phyloP scores from a whole-genome alignment of 768 basidiomycete species.

The Tricholomella constricta region DNA sequence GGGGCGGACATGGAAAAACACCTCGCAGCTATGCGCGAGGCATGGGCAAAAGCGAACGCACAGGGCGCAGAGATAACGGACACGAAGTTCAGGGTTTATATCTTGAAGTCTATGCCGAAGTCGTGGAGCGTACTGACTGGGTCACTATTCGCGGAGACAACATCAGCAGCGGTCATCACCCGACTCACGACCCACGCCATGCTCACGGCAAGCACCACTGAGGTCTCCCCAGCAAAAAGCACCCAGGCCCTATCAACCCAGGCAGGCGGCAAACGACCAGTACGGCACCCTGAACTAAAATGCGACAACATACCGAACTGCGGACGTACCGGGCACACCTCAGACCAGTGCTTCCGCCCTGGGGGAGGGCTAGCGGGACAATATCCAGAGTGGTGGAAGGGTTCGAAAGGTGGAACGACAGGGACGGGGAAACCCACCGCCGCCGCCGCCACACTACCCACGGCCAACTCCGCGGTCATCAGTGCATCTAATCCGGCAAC shows the following conservation, averaged over 20 bases:
- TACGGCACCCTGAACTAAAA: background rate
- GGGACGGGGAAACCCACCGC: background rate
- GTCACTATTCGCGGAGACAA: background rate
- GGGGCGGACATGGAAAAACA: background rate
- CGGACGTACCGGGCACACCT: background rate
- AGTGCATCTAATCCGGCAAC: background rate
- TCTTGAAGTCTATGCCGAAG: background rate
- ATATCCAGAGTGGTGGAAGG: no score
- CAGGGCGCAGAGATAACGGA: background rate
- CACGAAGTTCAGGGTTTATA: background rate
- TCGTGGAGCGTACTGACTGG: background rate
- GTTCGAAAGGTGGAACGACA: slow-evolving; percentile 1
- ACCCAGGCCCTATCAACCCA: slow-evolving; percentile 4
- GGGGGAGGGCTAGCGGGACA: slow-evolving; percentile 4
- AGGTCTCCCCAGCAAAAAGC: background rate
- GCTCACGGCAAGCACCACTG: background rate
- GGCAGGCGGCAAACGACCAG: background rate
- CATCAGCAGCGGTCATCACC: background rate
- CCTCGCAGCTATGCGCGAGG: background rate
- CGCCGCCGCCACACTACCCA: background rate
- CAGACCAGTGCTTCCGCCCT: no score
- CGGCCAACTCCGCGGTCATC: background rate
- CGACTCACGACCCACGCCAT: slow-evolving; percentile 1
- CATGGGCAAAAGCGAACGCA: background rate
- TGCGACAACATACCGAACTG: background rate